Evolutionary conservation across 2,329 filamentous ascomycete species (phyloP).

Genomic region (Byssothecium circinans): DNA sequence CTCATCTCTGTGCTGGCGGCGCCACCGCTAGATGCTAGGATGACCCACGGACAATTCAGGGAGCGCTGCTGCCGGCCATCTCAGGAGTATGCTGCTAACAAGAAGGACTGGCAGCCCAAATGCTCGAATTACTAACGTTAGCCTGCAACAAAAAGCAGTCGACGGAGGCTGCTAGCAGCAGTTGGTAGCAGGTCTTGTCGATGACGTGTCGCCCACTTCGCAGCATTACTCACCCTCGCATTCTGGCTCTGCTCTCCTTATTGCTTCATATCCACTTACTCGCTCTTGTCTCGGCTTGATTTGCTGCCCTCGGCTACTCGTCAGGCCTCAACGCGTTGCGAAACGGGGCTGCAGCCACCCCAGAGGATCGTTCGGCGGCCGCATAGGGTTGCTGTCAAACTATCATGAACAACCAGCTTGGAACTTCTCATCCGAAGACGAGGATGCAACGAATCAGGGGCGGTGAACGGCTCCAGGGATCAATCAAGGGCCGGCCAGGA

Average conservation of each 20-base stretch:
- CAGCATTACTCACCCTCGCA: conserved; percentile 25
- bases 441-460: conserved; percentile 43
- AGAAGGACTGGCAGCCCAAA: conserved; percentile 26
- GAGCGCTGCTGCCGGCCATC: conserved; percentile 31
- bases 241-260: conserved; percentile 21
- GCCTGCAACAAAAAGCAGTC: conserved; percentile 33
- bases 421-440: conserved; percentile 11
- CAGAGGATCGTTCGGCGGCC: conserved; percentile 16
- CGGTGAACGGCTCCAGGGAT: conserved; percentile 46
- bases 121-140: conserved; percentile 29
- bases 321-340: conserved; percentile 34
- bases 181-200: conserved; percentile 19
- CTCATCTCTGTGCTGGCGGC: conserved; percentile 39
- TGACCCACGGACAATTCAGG: conserved; percentile 40
- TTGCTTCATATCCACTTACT: conserved; percentile 29
- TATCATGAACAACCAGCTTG: conserved; percentile 25
- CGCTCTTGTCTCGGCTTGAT: conserved; percentile 24
- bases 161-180: conserved; percentile 15
- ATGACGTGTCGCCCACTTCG: conserved; percentile 39
- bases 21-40: conserved; percentile 31
- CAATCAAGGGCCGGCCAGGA: conserved; percentile 27
- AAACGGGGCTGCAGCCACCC: conserved; percentile 31
- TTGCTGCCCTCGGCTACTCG: conserved; percentile 23
- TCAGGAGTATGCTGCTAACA: conserved; percentile 32
- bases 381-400: conserved; percentile 21